Conservation (phyloP, 257 asterid genomes). For the Nicotiana benthamiana region DNA sequence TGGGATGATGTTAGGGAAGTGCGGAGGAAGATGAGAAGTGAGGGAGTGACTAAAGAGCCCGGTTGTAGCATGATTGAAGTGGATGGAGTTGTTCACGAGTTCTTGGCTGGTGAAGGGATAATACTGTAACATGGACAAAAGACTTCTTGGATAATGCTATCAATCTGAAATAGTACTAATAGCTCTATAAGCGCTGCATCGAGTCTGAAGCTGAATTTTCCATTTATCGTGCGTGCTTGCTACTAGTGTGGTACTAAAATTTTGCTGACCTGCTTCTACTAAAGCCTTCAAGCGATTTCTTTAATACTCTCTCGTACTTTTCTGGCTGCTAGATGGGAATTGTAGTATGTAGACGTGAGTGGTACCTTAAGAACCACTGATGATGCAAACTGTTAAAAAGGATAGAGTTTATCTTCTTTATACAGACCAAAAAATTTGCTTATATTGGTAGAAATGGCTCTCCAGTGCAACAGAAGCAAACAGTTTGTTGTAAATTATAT, state of each 20-base stretch:
- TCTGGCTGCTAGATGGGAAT: not conserved
- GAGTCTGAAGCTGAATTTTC: not conserved
- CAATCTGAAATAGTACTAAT: not conserved
- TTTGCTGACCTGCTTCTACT: not conserved
- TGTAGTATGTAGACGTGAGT: not conserved
- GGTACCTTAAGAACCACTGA: not conserved
- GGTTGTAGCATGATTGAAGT: conserved; percentile 32
- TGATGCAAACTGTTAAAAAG: not conserved
- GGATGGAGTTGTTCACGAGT: conserved; percentile 29
- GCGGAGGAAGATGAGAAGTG: conserved; percentile 25
- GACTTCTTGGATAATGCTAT: not conserved
- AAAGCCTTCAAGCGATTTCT: not conserved
- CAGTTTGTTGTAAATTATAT: not conserved
- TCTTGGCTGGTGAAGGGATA: conserved; percentile 37
- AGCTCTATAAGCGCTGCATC: not conserved
- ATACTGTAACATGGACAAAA: not conserved
- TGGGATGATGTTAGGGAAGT: conserved; percentile 20
- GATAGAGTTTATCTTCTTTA: not conserved
- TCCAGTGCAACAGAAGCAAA: not conserved
- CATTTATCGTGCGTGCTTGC: not conserved
- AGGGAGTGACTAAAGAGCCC: conserved; percentile 22
- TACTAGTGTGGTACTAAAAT: not conserved
- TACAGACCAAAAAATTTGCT: not conserved
- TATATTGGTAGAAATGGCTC: not conserved
- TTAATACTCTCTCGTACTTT: not conserved